A percentile compares a stretch with the other conserved stretches of the same genome.
Evolutionary conservation across 2,329 filamentous ascomycete genomes (phyloP).

Genomic region (Colletotrichum kahawae): DNA sequence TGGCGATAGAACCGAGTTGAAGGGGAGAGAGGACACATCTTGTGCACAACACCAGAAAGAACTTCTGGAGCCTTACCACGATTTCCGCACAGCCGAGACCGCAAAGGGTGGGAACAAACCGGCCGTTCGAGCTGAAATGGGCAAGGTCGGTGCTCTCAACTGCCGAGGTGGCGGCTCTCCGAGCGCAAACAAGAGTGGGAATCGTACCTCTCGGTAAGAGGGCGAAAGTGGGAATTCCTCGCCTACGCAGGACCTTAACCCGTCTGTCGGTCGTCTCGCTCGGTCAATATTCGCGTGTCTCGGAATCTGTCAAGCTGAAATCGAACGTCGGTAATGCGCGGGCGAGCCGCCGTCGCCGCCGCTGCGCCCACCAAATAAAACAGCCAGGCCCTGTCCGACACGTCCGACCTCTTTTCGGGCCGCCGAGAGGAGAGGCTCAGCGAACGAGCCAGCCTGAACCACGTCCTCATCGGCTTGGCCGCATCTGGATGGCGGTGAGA

Average conservation of each 20-base stretch:
- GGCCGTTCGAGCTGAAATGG: background rate
- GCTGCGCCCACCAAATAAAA: background rate
- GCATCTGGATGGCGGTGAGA: slow-evolving; percentile 11
- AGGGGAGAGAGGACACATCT: background rate
- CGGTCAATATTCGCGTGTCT: background rate
- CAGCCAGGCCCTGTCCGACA: background rate
- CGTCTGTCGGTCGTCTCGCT: background rate
- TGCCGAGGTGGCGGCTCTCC: background rate
- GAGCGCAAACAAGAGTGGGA: background rate
- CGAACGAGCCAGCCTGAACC: background rate
- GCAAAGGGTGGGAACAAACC: background rate
- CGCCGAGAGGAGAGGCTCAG: background rate
- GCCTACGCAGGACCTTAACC: background rate
- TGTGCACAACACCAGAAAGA: background rate
- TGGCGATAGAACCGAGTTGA: background rate
- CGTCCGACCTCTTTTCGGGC: background rate
- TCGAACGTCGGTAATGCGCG: background rate
- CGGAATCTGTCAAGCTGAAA: background rate
- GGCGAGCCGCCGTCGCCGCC: background rate
- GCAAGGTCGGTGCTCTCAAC: background rate
- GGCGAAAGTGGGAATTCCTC: background rate
- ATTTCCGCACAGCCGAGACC: background rate
- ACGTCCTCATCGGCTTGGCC: slow-evolving; percentile 14
- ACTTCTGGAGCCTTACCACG: background rate
- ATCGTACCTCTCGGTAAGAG: background rate